Base-by-base conservation (phyloP, 805 yeast species). In the Candida michaelii region DNA sequence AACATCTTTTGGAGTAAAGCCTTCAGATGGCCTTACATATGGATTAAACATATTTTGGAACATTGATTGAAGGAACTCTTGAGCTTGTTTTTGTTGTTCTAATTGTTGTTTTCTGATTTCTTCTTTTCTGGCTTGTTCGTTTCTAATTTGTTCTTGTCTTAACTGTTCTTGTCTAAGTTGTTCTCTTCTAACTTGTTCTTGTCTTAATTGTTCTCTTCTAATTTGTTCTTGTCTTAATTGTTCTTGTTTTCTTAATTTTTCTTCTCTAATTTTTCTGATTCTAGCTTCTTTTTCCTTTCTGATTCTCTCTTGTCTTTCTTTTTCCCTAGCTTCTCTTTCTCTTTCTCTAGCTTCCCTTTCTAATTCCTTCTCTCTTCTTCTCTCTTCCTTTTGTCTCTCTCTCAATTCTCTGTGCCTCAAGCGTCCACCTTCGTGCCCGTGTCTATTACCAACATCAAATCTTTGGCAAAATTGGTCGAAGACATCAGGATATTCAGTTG, bases 31-130 rank as follows among this genome's bases (percentile, higher is more conserved):
- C 27, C 17, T 25, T 5, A 14, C 10, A n/a, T 25, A 23, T 14
- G 46, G 48, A 30, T 29, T 42, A 30, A 47, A 44, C 36, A 47
- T 36, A n/a, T 39, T 24, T 30, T 54, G 58, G 29, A 58, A 58
- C 30, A 59, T 42, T 29, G 50, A 56, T 29, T 51, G 47, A 23
- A 59, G 44, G 45, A 59, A 55, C 19, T 56, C 57, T 49, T 58
- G 62, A 18, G 48, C 48, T 31, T 42, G 45, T 27, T 44, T 24
- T 46, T 59, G 63, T 46, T 55, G 57, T 37, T 48, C 38, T 29
- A 31, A 36, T 24, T 40, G 45, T 36, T 40, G 34, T 21, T 43
- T 37, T 33, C 45, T 36, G n/a, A 27, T 33, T 30, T 33, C 23
- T 31, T 29, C 34, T n/a, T 34, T 18, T 15, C 29, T 10, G 8